Evolutionary conservation across 768 basidiomycete species (phyloP), one percentile per base, ranked within the genome.

Genomic region (Hericium erinaceus): DNA sequence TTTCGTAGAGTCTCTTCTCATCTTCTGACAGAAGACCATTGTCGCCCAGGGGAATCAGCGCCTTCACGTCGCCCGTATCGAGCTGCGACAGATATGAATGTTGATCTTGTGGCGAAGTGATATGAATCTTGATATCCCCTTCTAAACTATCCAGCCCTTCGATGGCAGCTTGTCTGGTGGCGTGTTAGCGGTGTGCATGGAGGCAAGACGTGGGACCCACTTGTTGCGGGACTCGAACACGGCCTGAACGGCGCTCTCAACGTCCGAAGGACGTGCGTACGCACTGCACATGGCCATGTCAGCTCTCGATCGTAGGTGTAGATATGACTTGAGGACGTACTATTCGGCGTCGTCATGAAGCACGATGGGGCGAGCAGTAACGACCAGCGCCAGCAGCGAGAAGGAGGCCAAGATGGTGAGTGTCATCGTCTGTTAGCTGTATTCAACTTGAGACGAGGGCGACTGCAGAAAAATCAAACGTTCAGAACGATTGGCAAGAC

Each of bases 301-400:
- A 54, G 44, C 10, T 18, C 44, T 46, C 33, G 44, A 46, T n/a
- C n/a, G n/a, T 20, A 10, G 3, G 16, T n/a, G n/a, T 6, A 37
- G 16, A 18, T 26, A n/a, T 44, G 13, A 18, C 37, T 33, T 52
- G 13, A 44, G 37, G 11, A 70, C 72, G 62, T 60, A 72, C 73
- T 66, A 54, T 28, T 65, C 60, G 38, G 68, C 50, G 48, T 61
- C 62, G 56, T 67, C 58, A 52, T 62, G 58, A 12, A 68, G 63
- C 16, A 65, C 57, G 57, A 77, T 62, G 26, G 76, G 76, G 60
- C 67, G 75, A 65, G 75, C 66, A 56, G 72, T 68, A 61, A 76
- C 76, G 68, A 74, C 73, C 68, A 78, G 72, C 69, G 70, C 75
- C 57, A 75, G 67, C 37, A 78, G 67, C 52, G 71, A 70, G 55